Base-by-base conservation (phyloP, 768 basidiomycete species). In the Dendrothele bispora region DNA sequence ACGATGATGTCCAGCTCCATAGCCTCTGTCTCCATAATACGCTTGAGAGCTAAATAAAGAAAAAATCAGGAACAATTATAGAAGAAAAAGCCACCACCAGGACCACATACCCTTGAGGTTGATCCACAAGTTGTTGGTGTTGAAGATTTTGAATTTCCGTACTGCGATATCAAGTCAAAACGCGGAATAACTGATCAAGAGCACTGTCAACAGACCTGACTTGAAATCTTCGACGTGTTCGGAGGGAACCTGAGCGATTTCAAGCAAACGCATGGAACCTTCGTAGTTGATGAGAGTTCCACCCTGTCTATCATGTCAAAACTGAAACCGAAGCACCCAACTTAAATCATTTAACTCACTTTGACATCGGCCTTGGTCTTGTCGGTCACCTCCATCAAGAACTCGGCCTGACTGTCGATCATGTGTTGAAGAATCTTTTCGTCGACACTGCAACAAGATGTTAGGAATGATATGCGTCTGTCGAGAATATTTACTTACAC, bases 151-250 rank as follows among this genome's bases (percentile, higher is more conserved):
- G 83, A 97, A 95, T 68, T 94, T 93, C 53, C 88, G 80, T 41
- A 87, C 83, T 80, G 61, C 35, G 47, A 27, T 44, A 18, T 18
- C 27, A 38, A 4, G 17, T 50, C 43, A 51, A 51, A 48, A 37
- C 39, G 7, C 26, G 15, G 34, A 21, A 27, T 29, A 15, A 43
- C 46, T 17, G 17, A 20, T 24, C 12, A 6, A 29, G 35, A 24
- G 48, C 35, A 17, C 28, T 7, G 14, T 20, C 11, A 14, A 57
- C 65, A 45, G 55, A 84, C 83, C 74, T 15, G 86, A 85, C 69
- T 94, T 94, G 81, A 95, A 97, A 70, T 95, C 93, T 64, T 95
- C 90, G 42, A 91, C 82, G 66, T 95, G 93, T 63, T 95, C 93
- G 32, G 83, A 84, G 24, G 93, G 92, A 21, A 95, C 93, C 65